Conservation (phyloP, 345 rosid species). For the Linum trigynum region DNA sequence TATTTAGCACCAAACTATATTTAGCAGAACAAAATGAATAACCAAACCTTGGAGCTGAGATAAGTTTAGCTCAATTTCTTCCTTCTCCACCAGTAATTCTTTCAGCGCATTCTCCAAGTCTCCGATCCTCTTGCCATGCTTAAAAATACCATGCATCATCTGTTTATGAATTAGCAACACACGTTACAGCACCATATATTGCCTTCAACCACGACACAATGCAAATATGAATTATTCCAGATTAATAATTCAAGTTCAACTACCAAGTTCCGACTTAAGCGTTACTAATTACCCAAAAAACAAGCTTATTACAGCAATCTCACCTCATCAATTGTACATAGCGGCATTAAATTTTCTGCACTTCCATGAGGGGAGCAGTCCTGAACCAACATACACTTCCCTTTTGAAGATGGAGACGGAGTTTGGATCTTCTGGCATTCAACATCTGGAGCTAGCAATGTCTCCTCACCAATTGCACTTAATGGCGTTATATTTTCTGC, state of each 20-base stretch:
- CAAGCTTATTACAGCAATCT: background rate
- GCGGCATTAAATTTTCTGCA: background rate
- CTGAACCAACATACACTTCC: background rate
- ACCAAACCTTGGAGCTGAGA: constrained; percentile 36
- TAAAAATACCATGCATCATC: constrained; percentile 18
- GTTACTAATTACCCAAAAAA: background rate
- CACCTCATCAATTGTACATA: background rate
- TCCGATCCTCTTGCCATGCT: constrained; percentile 17
- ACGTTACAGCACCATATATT: background rate
- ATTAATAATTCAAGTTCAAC: too few species aligned
- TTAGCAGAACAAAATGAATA: background rate
- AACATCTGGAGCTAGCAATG: too few species aligned
- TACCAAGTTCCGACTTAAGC: background rate
- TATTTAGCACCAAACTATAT: background rate
- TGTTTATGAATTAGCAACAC: constrained; percentile 10
- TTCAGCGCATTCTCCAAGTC: constrained; percentile 14
- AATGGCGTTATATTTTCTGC: constrained; percentile 9
- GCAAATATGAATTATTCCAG: too few species aligned
- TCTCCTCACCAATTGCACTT: constrained; percentile 10
- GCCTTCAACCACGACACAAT: background rate
- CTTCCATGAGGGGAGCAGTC: background rate
- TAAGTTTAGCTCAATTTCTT: constrained; percentile 19
- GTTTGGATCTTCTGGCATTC: background rate
- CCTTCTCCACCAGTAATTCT: constrained; percentile 16
- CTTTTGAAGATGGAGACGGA: background rate